Evolutionary conservation across 2,329 filamentous ascomycete species (phyloP).

Genomic region (Penicillium oxalicum): DNA sequence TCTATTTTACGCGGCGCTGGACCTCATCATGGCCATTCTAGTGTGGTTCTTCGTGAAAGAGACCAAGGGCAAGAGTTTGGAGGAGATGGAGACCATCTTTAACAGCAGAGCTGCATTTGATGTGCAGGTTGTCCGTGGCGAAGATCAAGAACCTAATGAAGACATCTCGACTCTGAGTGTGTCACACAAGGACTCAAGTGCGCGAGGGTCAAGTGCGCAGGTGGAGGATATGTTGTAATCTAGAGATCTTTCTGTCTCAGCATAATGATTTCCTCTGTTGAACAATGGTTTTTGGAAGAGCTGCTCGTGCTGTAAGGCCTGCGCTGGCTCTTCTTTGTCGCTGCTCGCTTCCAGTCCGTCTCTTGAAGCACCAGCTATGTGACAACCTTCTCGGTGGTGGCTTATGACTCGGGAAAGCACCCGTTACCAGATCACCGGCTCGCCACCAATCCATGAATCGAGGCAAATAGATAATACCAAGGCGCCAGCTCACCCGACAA

Average conservation of each 20-base stretch:
- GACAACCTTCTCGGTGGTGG: no score
- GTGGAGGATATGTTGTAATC: not conserved
- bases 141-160: slow-evolving; percentile 7
- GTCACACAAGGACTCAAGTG: not conserved
- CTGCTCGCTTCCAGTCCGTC: no score
- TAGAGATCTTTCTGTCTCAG: not conserved
- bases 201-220: not conserved
- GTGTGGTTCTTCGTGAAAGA: slow-evolving; percentile 38
- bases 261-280: not conserved
- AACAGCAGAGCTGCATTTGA: slow-evolving; percentile 21
- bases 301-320: no score
- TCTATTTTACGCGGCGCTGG: slow-evolving; percentile 37
- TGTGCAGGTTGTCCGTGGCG: slow-evolving; percentile 14
- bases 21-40: slow-evolving; percentile 29
- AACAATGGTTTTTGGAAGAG: no score
- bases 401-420: no score
- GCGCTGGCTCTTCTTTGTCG: no score
- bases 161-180: slow-evolving; percentile 8
- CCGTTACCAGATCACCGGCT: no score
- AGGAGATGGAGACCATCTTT: slow-evolving; percentile 35
- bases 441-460: no score
- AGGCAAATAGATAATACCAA: no score
- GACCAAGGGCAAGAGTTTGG: slow-evolving; percentile 34
- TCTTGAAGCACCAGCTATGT: no score
- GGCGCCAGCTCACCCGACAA: no score